Evolutionary conservation across 768 basidiomycete genomes (phyloP).

Genomic region (Xanthoconium purpureum): DNA sequence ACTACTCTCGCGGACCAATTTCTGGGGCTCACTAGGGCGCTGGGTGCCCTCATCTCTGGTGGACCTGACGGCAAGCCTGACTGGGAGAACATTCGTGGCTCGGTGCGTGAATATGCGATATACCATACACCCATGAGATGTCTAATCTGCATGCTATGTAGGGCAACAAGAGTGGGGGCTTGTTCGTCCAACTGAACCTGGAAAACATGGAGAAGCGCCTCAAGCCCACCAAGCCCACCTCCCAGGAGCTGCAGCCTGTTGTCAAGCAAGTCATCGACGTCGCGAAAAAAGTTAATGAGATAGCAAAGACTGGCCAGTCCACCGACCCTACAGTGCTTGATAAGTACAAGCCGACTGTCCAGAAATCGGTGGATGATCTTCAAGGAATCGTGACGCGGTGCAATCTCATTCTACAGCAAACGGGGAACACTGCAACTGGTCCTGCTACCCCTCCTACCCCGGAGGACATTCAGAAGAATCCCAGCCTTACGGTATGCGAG

Average conservation of each 20-base stretch:
- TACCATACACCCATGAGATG: too few species aligned
- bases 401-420: conserved; percentile 17
- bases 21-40: neutral
- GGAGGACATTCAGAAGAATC: neutral
- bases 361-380: neutral
- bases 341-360: neutral
- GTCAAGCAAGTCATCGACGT: neutral
- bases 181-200: conserved; percentile 12
- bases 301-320: too few species aligned
- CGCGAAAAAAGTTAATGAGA: neutral
- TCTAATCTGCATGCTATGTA: neutral
- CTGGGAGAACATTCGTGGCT: neutral
- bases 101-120: neutral
- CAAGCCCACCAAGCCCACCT: conserved; percentile 11
- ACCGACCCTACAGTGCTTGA: neutral
- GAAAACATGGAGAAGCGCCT: conserved; percentile 11
- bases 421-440: conserved; percentile 7
- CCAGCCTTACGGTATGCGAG: neutral
- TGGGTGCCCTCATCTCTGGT: neutral
- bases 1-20: neutral
- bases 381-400: conserved; percentile 13
- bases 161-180: conserved; percentile 10
- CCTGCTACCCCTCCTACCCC: conserved; percentile 17
- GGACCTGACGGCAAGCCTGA: neutral
- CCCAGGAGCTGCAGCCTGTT: conserved; percentile 11